phyloP scores from a whole-genome alignment of 2,329 filamentous ascomycete species.

The Phyllosticta ampelicida region DNA sequence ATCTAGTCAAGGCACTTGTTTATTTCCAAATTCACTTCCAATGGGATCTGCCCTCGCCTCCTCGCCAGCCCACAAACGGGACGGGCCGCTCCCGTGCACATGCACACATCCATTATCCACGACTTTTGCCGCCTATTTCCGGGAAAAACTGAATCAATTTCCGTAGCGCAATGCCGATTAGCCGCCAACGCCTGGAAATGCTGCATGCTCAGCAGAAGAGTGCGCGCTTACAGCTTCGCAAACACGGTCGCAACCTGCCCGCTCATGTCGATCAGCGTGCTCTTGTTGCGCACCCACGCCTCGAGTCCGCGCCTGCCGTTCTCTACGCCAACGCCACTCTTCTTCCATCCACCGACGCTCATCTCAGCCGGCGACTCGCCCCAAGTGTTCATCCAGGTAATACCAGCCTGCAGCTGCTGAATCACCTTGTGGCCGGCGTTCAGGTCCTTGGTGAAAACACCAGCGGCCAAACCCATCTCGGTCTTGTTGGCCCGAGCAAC shows the following conservation, averaged over 20 bases:
- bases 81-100: neutral
- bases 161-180: neutral
- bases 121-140: neutral
- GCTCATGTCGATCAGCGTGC: slow-evolving; percentile 73
- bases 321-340: slow-evolving; percentile 78
- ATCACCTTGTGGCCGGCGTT: slow-evolving; percentile 63
- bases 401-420: slow-evolving; percentile 64
- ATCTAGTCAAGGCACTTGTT: neutral
- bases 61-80: neutral
- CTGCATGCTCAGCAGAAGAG: neutral
- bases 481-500: slow-evolving; percentile 66
- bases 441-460: slow-evolving; percentile 69
- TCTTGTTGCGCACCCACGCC: slow-evolving; percentile 79
- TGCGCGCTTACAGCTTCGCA: slow-evolving; percentile 45
- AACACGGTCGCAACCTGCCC: slow-evolving; percentile 63
- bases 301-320: slow-evolving; percentile 71
- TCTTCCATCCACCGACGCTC: slow-evolving; percentile 87
- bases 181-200: slow-evolving; percentile 4
- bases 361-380: slow-evolving; percentile 87
- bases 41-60: neutral
- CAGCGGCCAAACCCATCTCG: slow-evolving; percentile 67
- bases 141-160: neutral
- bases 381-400: slow-evolving; percentile 91
- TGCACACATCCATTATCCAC: neutral
- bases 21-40: neutral